Percentiles rank a stretch among this genome's conserved stretches.
Evolutionary conservation across 257 asterid species (phyloP).

Genomic region (Haberlea rhodopensis): DNA sequence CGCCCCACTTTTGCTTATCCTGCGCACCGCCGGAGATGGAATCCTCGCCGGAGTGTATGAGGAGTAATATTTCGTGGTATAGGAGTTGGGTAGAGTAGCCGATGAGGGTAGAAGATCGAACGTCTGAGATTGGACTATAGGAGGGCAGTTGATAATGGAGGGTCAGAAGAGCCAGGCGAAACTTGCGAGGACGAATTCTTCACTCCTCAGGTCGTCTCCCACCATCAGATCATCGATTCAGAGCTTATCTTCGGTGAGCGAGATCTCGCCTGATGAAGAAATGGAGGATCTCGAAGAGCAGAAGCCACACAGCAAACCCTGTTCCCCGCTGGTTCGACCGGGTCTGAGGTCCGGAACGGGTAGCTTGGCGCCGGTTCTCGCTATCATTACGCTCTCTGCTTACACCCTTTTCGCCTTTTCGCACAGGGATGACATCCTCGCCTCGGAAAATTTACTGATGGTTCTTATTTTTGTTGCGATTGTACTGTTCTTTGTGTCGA

Average conservation of each 20-base stretch:
- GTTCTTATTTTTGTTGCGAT: constrained; percentile 57
- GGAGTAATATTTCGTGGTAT: constrained; percentile 44
- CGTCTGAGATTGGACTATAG: constrained; percentile 8
- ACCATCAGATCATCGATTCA: constrained; percentile 81
- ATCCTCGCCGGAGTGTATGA: constrained; percentile 48
- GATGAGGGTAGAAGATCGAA: background rate
- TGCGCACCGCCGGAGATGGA: constrained; percentile 57
- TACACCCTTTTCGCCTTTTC: constrained; percentile 51
- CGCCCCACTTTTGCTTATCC: constrained; percentile 32
- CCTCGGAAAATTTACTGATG: constrained; percentile 67
- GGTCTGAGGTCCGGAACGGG: constrained; percentile 18
- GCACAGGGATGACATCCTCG: constrained; percentile 42
- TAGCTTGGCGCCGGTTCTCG: constrained; percentile 13
- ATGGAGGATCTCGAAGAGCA: constrained; percentile 77
- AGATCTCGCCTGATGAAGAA: constrained; percentile 51
- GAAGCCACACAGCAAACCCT: constrained; percentile 71
- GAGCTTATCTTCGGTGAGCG: constrained; percentile 72
- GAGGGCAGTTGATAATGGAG: constrained; percentile 54
- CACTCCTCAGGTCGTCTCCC: constrained; percentile 92
- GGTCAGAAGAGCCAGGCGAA: constrained; percentile 70
- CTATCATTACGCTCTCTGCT: constrained; percentile 31
- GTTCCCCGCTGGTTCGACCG: constrained; percentile 28
- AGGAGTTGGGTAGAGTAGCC: constrained; percentile 36
- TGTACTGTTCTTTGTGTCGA: constrained; percentile 49
- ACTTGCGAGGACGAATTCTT: constrained; percentile 77